These are phyloP conservation scores for Eucommia ulmoides DNA, from an alignment of 257 asterid genomes.

Conservation along the genomic window DNA sequence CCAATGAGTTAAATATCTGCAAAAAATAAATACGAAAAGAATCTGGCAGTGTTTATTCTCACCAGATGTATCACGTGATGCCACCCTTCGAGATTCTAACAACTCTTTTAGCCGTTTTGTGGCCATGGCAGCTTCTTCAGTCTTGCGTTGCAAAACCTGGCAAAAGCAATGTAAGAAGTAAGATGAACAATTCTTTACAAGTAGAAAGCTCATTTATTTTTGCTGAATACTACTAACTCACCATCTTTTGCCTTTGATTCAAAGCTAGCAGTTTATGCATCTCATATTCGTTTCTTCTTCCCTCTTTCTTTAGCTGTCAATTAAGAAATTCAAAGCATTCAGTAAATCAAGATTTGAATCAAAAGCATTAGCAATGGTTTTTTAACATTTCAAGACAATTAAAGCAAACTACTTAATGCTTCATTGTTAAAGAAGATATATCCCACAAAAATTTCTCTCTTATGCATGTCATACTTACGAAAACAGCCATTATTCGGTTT, in stretches of 20 bases:
- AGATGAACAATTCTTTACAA: too few relatives aligned
- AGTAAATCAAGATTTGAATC: too few relatives aligned
- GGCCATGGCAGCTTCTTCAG: constrained; percentile 96
- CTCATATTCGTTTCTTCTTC: constrained; percentile 96
- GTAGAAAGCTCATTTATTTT: too few relatives aligned
- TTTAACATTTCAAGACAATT: too few relatives aligned
- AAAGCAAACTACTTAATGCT: too few relatives aligned
- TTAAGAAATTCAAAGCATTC: not conserved
- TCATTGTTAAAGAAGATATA: too few relatives aligned
- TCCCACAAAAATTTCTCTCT: too few relatives aligned
- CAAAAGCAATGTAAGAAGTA: not conserved
- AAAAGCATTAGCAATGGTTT: too few relatives aligned
- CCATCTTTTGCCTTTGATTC: constrained; percentile 98
- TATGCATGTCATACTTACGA: too few relatives aligned
- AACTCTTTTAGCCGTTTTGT: constrained; percentile 87
- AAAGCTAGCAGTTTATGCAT: constrained; percentile 92
- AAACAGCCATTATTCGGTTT: too few relatives aligned
- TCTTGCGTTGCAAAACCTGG: constrained; percentile 88
- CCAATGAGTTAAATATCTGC: constrained; percentile 4
- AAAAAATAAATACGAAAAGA: not conserved
- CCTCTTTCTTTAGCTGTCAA: constrained; percentile 76
- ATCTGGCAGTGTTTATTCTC: constrained; percentile 5
- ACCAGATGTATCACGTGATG: constrained; percentile 66
- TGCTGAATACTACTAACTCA: too few relatives aligned
- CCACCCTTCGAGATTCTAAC: constrained; percentile 72